A percentile compares a stretch with the other conserved stretches of the same genome.
Evolutionary conservation across 163 green algal genomes (phyloP).

Genomic region (Chlorella variabilis): DNA sequence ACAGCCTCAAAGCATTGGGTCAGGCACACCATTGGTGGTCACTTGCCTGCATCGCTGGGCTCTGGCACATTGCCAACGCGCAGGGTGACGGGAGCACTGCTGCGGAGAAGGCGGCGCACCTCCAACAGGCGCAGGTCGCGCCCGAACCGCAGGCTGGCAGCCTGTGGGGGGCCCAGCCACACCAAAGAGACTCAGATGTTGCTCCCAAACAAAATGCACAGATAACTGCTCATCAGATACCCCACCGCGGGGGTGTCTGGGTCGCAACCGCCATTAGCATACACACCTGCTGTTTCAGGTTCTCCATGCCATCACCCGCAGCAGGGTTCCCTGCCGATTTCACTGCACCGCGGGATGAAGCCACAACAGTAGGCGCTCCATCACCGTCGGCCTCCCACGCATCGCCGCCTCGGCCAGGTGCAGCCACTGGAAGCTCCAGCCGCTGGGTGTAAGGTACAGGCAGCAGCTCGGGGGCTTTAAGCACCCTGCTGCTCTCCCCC

Average conservation of each 20-base stretch:
- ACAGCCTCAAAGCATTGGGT: neutral
- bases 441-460: conserved; percentile 62
- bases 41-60: conserved; percentile 18
- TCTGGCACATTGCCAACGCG: conserved; percentile 36
- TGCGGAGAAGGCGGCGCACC: conserved; percentile 59
- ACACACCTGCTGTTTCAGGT: conserved; percentile 29
- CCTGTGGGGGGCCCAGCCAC: conserved; percentile 7
- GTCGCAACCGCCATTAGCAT: too few species aligned
- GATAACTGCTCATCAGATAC: neutral
- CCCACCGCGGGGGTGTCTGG: too few species aligned
- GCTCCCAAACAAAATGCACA: neutral
- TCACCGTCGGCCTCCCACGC: neutral
- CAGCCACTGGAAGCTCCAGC: conserved; percentile 49
- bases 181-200: neutral
- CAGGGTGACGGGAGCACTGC: conserved; percentile 51
- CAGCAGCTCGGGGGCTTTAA: conserved; percentile 26
- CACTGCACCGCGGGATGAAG: neutral
- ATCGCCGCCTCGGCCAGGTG: neutral
- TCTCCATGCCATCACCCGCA: conserved; percentile 59
- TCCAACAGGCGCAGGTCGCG: conserved; percentile 72
- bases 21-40: neutral
- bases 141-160: conserved; percentile 68
- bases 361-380: neutral
- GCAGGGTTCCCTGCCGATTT: neutral
- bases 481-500: conserved; percentile 27